These are phyloP conservation scores for Pichiaceae sp. DNA, from an alignment of 1,139 yeast genomes.

Conservation along the genomic window DNA sequence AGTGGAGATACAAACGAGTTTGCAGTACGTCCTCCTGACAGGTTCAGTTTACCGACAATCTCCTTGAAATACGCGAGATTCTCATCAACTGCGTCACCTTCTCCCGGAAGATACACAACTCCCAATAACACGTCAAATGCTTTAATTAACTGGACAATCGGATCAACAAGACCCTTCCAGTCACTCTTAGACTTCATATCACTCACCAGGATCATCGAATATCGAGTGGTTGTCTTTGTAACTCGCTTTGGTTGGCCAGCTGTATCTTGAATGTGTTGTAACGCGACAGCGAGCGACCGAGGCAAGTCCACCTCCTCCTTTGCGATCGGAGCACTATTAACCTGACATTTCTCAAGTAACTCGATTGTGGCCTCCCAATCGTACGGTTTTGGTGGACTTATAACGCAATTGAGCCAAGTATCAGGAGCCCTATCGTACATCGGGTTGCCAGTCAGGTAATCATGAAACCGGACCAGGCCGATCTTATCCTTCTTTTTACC, in stretches of 20 bases:
- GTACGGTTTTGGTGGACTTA: constrained; percentile 9
- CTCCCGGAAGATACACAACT: constrained; percentile 10
- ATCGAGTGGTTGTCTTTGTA: constrained; percentile 9
- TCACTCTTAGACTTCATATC: constrained; percentile 8
- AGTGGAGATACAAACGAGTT: constrained; percentile 1
- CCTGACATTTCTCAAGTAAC: constrained; percentile 4
- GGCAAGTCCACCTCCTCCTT: constrained; percentile 19
- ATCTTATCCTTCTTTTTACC: constrained; percentile 52
- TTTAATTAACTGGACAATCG: constrained; percentile 8
- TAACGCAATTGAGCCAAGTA: constrained; percentile 14
- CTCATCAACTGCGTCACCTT: constrained; percentile 4
- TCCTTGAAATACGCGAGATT: constrained; percentile 6
- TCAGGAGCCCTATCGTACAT: constrained; percentile 12
- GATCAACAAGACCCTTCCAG: constrained; percentile 12
- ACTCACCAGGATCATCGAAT: constrained; percentile 14
- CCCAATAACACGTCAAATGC: constrained; percentile 9
- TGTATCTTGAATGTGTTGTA: constrained; percentile 10
- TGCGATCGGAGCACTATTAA: constrained; percentile 9
- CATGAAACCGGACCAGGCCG: constrained; percentile 37
- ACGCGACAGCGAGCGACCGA: constrained; percentile 16
- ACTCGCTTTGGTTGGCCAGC: constrained; percentile 4
- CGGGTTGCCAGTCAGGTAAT: constrained; percentile 16
- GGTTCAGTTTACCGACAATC: constrained; percentile 6
- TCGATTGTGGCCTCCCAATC: constrained; percentile 9
- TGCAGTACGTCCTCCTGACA: constrained; percentile 4